phyloP scores from a whole-genome alignment of 352 stramenopile species.

The Phytophthora sansomeana region DNA sequence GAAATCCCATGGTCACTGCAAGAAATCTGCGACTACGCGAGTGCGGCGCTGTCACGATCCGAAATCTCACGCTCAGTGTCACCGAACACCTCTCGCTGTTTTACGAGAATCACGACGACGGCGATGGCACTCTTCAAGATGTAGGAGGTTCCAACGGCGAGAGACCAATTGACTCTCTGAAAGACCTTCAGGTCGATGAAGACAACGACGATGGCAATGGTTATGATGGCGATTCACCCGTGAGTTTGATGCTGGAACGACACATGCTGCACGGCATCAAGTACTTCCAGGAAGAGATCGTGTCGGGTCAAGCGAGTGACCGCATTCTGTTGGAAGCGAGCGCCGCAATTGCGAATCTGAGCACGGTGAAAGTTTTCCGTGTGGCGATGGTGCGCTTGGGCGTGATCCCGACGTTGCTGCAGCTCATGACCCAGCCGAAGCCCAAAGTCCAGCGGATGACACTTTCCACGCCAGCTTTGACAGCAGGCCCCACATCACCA shows the following conservation, averaged over 20 bases:
- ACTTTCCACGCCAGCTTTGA: conserved; percentile 3
- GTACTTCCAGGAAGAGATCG: conserved; percentile 68
- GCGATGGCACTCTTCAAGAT: conserved; percentile 16
- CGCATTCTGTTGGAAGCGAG: conserved; percentile 68
- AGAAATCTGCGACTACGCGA: conserved; percentile 52
- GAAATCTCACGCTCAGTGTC: conserved; percentile 75
- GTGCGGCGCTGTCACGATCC: conserved; percentile 64
- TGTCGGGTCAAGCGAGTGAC: conserved; percentile 38
- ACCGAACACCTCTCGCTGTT: conserved; percentile 66
- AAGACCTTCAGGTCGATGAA: conserved; percentile 21
- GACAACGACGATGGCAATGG: conserved; percentile 1
- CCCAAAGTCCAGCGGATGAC: conserved; percentile 12
- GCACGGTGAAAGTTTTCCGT: conserved; percentile 66
- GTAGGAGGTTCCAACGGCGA: not conserved
- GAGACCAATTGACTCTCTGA: conserved; percentile 12
- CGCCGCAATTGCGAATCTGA: conserved; percentile 74
- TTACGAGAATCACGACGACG: conserved; percentile 41
- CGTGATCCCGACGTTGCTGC: conserved; percentile 62
- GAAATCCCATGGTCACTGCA: conserved; percentile 5
- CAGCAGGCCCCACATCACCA: not conserved
- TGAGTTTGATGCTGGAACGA: conserved; percentile 56
- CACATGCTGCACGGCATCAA: conserved; percentile 68
- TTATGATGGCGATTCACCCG: not conserved
- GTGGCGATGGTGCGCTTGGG: conserved; percentile 61
- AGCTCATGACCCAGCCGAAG: conserved; percentile 38